Percentiles rank a stretch among this genome's conserved stretches.
phyloP scores from a whole-genome alignment of 75 land plant species.

The Pseudotsuga menziesii region DNA sequence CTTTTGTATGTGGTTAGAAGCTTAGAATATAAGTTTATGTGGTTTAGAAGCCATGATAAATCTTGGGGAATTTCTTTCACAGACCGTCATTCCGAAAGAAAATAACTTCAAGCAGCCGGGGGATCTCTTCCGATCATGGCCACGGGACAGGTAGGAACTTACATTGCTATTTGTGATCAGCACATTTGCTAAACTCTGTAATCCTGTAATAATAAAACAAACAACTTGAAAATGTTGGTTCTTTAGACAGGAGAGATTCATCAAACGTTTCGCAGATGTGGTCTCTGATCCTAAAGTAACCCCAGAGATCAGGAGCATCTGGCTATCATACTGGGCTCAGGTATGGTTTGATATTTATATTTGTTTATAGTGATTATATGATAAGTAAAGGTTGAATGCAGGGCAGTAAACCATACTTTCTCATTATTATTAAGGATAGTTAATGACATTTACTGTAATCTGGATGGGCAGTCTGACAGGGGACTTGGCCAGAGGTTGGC shows the following conservation, averaged over 20 bases:
- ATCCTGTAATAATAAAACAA: too few species aligned
- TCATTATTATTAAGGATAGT: too few species aligned
- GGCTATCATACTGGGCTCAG: constrained; percentile 41
- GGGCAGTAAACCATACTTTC: too few species aligned
- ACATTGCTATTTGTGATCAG: too few species aligned
- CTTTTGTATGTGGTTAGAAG: too few species aligned
- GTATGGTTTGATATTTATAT: constrained; percentile 4
- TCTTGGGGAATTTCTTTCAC: neutral
- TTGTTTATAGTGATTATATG: too few species aligned
- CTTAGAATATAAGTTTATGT: too few species aligned
- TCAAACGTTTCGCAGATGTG: constrained; percentile 19
- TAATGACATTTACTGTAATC: neutral
- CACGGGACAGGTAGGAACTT: constrained; percentile 21
- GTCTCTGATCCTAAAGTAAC: constrained; percentile 42
- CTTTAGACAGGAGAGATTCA: constrained; percentile 31
- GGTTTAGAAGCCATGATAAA: too few species aligned
- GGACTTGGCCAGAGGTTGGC: neutral
- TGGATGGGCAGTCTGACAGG: constrained; percentile 1
- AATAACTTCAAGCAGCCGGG: constrained; percentile 40
- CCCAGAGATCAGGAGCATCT: constrained; percentile 39
- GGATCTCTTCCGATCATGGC: constrained; percentile 26
- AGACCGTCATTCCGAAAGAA: constrained; percentile 32
- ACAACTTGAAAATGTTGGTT: neutral
- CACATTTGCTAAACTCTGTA: too few species aligned
- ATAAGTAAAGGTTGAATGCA: neutral